Evolutionary conservation across 108 stramenopile genomes (phyloP).

Genomic region (Cyclotella kingstonii): DNA sequence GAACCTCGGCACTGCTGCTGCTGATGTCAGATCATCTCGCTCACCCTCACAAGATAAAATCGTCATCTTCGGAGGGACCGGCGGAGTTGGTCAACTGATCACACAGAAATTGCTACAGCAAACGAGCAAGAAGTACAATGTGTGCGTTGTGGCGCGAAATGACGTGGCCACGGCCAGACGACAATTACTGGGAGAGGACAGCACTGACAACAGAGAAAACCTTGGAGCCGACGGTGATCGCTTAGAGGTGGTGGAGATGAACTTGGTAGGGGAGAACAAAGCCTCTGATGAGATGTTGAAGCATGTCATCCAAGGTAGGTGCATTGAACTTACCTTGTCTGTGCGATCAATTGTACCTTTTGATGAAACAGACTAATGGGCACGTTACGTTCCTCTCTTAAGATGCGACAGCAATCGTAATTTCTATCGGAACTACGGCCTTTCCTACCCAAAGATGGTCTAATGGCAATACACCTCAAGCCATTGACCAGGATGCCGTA

Average conservation of each 20-base stretch:
- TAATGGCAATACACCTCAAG: conserved; percentile 62
- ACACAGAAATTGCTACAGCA: conserved; percentile 25
- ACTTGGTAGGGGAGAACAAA: conserved; percentile 33
- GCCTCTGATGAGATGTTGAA: conserved; percentile 25
- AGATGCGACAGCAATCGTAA: conserved; percentile 33
- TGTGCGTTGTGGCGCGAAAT: conserved; percentile 37
- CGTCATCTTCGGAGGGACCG: conserved; percentile 41
- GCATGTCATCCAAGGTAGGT: conserved; percentile 11
- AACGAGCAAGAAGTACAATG: conserved; percentile 14
- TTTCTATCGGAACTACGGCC: conserved; percentile 50
- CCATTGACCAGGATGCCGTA: conserved; percentile 56
- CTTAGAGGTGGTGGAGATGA: conserved; percentile 23
- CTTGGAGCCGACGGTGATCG: too few relatives aligned
- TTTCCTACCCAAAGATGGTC: conserved; percentile 46
- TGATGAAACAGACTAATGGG: conserved; percentile 4
- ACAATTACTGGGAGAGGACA: conserved; percentile 10
- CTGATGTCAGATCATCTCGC: too few relatives aligned
- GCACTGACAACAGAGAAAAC: not conserved
- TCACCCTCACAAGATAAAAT: conserved; percentile 31
- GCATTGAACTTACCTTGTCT: not conserved
- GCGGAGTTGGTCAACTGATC: conserved; percentile 47
- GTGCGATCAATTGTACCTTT: not conserved
- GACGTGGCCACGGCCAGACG: conserved; percentile 23
- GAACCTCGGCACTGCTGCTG: too few relatives aligned
- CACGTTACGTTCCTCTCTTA: too few relatives aligned